Evolutionary conservation across 176 grass and related monocot genomes (phyloP).

Genomic region (Musa beccarii): DNA sequence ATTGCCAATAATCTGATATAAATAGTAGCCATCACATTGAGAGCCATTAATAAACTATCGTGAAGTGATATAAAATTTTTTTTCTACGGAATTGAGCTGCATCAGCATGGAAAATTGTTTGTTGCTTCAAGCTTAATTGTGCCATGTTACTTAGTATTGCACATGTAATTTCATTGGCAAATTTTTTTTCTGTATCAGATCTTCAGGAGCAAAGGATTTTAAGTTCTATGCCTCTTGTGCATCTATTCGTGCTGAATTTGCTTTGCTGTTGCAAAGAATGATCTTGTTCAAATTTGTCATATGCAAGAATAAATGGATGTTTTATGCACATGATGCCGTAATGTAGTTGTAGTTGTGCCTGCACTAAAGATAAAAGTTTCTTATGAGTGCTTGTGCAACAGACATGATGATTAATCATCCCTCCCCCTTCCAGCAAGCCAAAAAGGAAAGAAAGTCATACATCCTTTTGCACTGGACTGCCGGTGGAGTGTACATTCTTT

Average conservation of each 20-base stretch:
- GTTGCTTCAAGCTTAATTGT: not conserved
- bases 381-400: not conserved
- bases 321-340: not conserved
- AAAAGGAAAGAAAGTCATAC: no score
- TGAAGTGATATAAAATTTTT: no score
- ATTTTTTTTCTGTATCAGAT: not conserved
- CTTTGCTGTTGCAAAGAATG: no score
- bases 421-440: no score
- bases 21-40: no score
- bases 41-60: no score
- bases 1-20: no score
- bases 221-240: no score
- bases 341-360: not conserved
- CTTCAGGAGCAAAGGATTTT: not conserved
- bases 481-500: no score
- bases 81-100: not conserved
- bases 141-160: not conserved
- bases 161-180: not conserved
- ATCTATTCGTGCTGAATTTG: no score
- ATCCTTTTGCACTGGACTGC: no score
- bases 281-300: no score
- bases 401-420: not conserved
- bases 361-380: not conserved
- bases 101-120: not conserved
- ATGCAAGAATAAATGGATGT: not conserved